Evolutionary conservation across 2,329 filamentous ascomycete genomes (phyloP), one percentile per base, ranked within the genome.

Genomic region (Diaporthe caulivora): DNA sequence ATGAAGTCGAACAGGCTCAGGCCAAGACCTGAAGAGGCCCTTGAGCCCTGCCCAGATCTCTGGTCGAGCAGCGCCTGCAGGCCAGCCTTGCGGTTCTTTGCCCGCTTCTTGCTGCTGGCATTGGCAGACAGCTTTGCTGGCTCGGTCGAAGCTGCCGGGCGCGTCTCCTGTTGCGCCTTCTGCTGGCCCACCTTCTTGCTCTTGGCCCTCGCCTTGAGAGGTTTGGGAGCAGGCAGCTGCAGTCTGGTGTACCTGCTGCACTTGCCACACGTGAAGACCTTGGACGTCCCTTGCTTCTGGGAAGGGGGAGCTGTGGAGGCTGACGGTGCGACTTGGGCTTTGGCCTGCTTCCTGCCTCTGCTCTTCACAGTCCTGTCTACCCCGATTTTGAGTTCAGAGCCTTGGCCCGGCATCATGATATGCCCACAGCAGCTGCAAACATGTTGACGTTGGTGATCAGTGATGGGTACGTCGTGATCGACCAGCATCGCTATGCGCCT

Each of bases 11-110:
- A 83, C n/a, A 91, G 84, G 75, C 86, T 90, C 40, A 91, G 80
- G 24, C 83, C 83, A 57, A 85, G 79, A 3, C 84, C 82, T 42
- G 77, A 78, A 29, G 78, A 84, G 74, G 80, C 76, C 53, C 79
- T 83, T 17, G 84, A 78, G 6, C 83, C 78, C 78, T 84, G 85
- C 44, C 47, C 62, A 29, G 62, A 53, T 68, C 84, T 85, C 76
- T 90, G 88, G 62, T 87, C 86, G n/a, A 93, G 83, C 53, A 93
- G 80, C 67, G 91, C 90, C 79, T 92, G 89, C n/a, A 94, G 83
- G 1, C 90, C 91, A 44, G 90, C 88, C 81, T 92, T 93, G 74
- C 91, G 86, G 75, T 84, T 88, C 82, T 91, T 93, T 42, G 91
- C 89, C 65, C 91, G 86, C 82, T 92, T 92, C 82, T 90, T 92